Conservation (phyloP, 345 rosid genomes). For the Salix udensis region DNA sequence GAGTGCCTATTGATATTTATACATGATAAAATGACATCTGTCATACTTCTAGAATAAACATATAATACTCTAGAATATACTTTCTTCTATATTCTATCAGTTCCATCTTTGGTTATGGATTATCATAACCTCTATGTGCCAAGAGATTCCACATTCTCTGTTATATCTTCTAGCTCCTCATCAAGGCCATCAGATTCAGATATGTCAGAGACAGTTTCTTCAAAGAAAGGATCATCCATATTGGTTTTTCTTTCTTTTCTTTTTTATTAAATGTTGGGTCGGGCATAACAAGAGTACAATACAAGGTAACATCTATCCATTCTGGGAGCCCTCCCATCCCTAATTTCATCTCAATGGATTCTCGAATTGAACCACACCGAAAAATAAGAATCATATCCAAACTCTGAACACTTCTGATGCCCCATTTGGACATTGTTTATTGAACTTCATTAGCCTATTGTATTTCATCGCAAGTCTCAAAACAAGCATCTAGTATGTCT, state of each 20-base stretch:
- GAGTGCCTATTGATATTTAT: no score
- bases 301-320: background rate
- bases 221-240: conserved; percentile 16
- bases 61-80: no score
- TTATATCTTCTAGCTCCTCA: conserved; percentile 32
- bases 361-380: background rate
- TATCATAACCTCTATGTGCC: conserved; percentile 11
- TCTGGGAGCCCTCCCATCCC: background rate
- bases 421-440: background rate
- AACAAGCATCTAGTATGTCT: background rate
- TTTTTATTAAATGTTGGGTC: no score
- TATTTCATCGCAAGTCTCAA: background rate
- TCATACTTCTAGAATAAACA: no score
- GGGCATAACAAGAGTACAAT: background rate
- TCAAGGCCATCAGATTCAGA: conserved; percentile 16
- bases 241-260: background rate
- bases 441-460: background rate
- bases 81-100: no score
- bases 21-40: no score
- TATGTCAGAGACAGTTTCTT: conserved; percentile 15
- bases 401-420: background rate
- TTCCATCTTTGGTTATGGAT: background rate
- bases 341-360: background rate
- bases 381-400: background rate
- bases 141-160: conserved; percentile 31